phyloP scores from a whole-genome alignment of 176 grass and related monocot genomes.

The Cocos nucifera region DNA sequence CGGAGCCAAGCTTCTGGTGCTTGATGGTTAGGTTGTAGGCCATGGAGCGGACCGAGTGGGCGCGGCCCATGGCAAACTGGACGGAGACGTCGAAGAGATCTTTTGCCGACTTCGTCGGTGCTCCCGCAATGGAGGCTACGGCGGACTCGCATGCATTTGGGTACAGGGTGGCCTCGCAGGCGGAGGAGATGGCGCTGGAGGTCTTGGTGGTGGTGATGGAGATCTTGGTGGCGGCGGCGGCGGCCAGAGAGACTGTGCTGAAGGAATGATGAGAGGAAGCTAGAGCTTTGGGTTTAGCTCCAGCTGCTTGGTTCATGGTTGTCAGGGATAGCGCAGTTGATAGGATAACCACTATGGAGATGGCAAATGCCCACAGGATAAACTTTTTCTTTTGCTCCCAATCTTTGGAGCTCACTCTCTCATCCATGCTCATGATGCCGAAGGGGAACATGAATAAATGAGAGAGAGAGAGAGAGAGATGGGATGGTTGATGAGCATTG shows the following conservation, averaged over 20 bases:
- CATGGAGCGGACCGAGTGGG: constrained; percentile 33
- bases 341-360: neutral
- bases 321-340: too few relatives aligned
- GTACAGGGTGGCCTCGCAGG: constrained; percentile 52
- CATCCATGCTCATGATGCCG: neutral
- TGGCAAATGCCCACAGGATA: constrained; percentile 19
- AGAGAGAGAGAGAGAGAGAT: constrained; percentile 7
- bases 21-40: constrained; percentile 44
- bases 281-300: neutral
- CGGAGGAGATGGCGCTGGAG: constrained; percentile 2
- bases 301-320: too few relatives aligned
- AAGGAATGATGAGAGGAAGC: constrained; percentile 15
- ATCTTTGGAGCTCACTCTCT: constrained; percentile 3
- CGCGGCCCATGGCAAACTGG: constrained; percentile 54
- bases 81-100: constrained; percentile 54
- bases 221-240: neutral
- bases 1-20: neutral
- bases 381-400: constrained; percentile 7
- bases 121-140: constrained; percentile 25
- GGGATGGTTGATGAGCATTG: neutral
- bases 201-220: neutral
- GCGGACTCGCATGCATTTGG: constrained; percentile 44
- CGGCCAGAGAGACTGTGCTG: neutral
- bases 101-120: neutral
- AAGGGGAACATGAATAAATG: neutral